Base-by-base conservation (phyloP, 208 protist genomes). In the Leishmania martiniquensis region DNA sequence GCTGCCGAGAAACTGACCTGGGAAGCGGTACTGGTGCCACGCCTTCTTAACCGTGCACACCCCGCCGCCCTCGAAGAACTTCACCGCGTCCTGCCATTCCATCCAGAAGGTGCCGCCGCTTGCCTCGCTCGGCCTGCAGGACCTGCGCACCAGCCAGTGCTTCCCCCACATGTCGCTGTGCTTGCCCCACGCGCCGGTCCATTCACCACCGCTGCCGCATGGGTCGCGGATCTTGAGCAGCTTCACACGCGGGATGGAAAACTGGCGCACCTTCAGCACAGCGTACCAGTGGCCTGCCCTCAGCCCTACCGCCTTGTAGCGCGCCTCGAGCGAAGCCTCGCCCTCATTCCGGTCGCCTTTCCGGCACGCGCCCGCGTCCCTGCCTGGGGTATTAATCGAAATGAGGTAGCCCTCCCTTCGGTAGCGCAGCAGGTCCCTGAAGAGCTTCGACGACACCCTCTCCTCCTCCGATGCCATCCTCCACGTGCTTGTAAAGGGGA, bases 61-160 rank as follows among this genome's bases (percentile, higher is more conserved):
- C 39, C 87, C 79, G 68, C 87, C 88, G 51, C 87, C 87, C 69
- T 91, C 83, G 73, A 96, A 96, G 73, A 80, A 86, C 78, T 81
- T 17, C 52, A 86, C 72, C 37, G 82, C 88, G 59, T 94, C 87
- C 60, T 70, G 75, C 88, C 84, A 90, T 72, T 84, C 85, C 83
- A 94, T 90, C 83, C 84, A 94, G 78, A 94, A 89, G 39, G 85
- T 85, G 34, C 88, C 88, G 78, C 87, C 88, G 49, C 70, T 80
- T 49, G 83, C 63, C 39, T 45, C 15, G 39, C 42, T 66, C 22
- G 78, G 78, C 55, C 81, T 83, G 77, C 85, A 81, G 25, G 73
- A 65, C 60, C 68, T 75, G 55, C 77, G 72, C 65, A 87, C 74
- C 29, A 83, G 62, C 32, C 52, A 75, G 65, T 83, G 60, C 63